Conservation (phyloP, 2,329 filamentous ascomycete species). For the Fusarium sp. region DNA sequence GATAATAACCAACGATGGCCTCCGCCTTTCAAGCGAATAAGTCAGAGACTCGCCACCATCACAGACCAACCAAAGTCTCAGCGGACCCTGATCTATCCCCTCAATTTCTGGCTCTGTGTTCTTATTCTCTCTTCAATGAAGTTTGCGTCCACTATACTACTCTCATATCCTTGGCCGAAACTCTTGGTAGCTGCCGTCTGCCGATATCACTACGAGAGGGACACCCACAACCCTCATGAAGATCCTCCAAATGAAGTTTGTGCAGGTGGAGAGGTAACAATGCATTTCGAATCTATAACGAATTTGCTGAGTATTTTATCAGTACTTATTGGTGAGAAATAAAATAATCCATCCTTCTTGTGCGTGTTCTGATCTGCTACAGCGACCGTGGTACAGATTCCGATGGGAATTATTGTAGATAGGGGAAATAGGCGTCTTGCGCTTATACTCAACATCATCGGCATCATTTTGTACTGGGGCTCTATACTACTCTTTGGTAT, state of each 20-base stretch:
- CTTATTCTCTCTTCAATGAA: background rate
- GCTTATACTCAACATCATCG: background rate
- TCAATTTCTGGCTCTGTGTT: constrained; percentile 15
- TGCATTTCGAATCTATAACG: background rate
- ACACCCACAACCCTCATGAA: background rate
- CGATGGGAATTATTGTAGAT: constrained; percentile 2
- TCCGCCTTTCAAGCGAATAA: background rate
- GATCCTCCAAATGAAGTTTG: constrained; percentile 10
- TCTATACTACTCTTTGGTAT: constrained; percentile 3
- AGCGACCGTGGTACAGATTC: constrained; percentile 12
- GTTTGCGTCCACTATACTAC: constrained; percentile 6
- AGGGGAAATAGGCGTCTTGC: background rate
- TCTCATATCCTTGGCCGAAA: background rate
- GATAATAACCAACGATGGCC: background rate
- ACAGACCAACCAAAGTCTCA: background rate
- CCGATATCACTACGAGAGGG: constrained; percentile 1
- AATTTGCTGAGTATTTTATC: background rate
- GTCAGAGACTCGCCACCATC: background rate
- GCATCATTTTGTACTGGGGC: constrained; percentile 8
- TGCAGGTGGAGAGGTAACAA: background rate
- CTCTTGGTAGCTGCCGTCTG: constrained; percentile 14
- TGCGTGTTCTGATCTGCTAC: background rate
- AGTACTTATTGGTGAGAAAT: background rate
- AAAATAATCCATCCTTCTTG: no score
- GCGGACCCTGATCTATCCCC: background rate